Conservation (phyloP, 192 early-diverging fungal genomes). For the Linnemannia exigua region DNA sequence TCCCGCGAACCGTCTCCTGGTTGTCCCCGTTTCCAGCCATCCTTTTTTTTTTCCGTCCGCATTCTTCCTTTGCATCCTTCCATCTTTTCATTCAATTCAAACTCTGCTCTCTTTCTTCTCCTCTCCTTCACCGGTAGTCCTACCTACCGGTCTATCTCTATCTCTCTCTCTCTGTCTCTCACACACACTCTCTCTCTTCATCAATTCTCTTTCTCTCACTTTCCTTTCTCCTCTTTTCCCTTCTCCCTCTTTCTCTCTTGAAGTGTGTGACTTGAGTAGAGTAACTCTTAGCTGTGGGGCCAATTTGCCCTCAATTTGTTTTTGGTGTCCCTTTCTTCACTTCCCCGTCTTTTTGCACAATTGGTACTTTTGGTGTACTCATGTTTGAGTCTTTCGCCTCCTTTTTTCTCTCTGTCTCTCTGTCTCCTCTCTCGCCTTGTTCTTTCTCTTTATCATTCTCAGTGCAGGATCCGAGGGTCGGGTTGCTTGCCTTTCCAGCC, state of each 20-base stretch:
- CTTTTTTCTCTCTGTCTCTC: neutral
- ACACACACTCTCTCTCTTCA: neutral
- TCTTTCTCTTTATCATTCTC: neutral
- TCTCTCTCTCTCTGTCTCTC: neutral
- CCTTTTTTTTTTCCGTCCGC: slow-evolving; percentile 1
- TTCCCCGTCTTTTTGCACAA: neutral
- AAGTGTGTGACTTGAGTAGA: no score
- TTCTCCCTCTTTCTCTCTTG: no score
- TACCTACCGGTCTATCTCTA: neutral
- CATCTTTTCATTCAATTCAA: neutral
- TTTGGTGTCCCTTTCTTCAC: neutral
- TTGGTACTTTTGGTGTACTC: neutral
- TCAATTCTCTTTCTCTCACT: neutral
- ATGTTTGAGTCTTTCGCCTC: neutral
- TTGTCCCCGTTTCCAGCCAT: neutral
- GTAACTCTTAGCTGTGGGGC: neutral
- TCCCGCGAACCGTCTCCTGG: neutral
- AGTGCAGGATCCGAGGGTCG: neutral
- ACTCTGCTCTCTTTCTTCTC: neutral
- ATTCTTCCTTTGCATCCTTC: neutral
- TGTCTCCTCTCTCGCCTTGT: neutral
- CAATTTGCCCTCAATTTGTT: neutral
- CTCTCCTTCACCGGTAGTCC: neutral
- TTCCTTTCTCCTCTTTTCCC: neutral
- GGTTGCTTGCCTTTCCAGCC: neutral